phyloP scores from a whole-genome alignment of 148 eudicot species.

The Rhododendron simsii region DNA sequence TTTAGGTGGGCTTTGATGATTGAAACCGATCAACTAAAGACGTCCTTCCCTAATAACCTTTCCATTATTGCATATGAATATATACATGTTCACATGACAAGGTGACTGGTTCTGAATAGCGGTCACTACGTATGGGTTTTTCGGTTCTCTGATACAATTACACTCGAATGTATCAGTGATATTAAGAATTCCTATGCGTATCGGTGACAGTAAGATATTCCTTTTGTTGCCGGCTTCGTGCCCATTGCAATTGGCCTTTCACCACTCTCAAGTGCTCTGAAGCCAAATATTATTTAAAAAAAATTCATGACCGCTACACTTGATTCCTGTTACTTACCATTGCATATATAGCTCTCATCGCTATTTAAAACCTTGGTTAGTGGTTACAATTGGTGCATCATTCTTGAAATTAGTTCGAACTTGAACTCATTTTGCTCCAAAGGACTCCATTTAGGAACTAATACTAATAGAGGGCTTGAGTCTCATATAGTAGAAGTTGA shows the following conservation, averaged over 20 bases:
- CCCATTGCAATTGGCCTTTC: no score
- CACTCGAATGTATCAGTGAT: no score
- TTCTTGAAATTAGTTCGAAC: background rate
- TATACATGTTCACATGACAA: background rate
- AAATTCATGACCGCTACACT: background rate
- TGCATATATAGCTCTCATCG: background rate
- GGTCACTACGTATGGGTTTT: background rate
- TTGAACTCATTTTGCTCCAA: background rate
- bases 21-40: slow-evolving; percentile 8
- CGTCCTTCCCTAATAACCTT: slow-evolving; percentile 4
- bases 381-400: background rate
- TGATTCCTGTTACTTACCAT: background rate
- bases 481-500: background rate
- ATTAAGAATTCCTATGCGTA: no score
- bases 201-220: no score
- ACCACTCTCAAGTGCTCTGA: background rate
- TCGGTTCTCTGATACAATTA: background rate
- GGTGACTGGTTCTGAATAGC: background rate
- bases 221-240: no score
- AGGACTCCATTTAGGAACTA: background rate
- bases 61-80: background rate
- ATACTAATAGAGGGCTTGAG: background rate
- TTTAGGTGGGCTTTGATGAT: slow-evolving; percentile 20
- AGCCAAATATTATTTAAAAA: background rate
- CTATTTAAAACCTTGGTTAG: background rate